These are phyloP conservation scores for Komagataella mondaviorum DNA, from an alignment of 805 yeast genomes.

Conservation along the genomic window DNA sequence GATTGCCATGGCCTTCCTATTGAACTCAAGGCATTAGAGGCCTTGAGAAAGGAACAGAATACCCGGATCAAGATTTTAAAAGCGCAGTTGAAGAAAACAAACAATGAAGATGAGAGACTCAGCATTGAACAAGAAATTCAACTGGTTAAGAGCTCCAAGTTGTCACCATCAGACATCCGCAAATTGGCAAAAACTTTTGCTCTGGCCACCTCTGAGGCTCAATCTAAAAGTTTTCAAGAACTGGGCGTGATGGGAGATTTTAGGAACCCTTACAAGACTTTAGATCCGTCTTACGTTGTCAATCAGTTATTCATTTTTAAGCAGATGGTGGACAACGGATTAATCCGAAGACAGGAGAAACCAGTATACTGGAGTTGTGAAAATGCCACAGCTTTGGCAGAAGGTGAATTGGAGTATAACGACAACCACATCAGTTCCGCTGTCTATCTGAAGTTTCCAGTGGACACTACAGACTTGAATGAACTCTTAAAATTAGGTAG, in stretches of 20 bases:
- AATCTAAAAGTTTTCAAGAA: constrained; percentile 46
- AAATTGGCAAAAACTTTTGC: constrained; percentile 62
- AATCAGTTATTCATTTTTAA: constrained; percentile 64
- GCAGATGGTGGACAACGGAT: constrained; percentile 45
- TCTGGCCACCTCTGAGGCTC: constrained; percentile 44
- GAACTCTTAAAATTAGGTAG: background rate
- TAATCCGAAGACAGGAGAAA: constrained; percentile 73
- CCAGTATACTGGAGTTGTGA: constrained; percentile 98
- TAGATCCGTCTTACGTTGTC: constrained; percentile 57
- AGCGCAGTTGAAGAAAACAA: constrained; percentile 10
- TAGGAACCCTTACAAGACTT: constrained; percentile 57
- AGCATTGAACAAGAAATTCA: constrained; percentile 4
- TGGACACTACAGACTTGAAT: constrained; percentile 1
- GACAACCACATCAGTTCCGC: constrained; percentile 57
- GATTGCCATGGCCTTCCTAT: constrained; percentile 98
- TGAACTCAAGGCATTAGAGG: constrained; percentile 67
- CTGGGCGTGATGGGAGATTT: constrained; percentile 83
- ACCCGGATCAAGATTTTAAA: constrained; percentile 15
- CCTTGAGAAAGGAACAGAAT: constrained; percentile 19
- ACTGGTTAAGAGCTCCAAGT: constrained; percentile 7
- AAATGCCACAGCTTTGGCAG: constrained; percentile 89
- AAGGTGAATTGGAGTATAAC: constrained; percentile 87
- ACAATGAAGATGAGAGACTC: background rate
- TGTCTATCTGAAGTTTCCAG: constrained; percentile 54
- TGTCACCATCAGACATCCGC: constrained; percentile 43